Evolutionary conservation across 2,329 filamentous ascomycete species (phyloP).

Genomic region (Beauveria brongniartii): DNA sequence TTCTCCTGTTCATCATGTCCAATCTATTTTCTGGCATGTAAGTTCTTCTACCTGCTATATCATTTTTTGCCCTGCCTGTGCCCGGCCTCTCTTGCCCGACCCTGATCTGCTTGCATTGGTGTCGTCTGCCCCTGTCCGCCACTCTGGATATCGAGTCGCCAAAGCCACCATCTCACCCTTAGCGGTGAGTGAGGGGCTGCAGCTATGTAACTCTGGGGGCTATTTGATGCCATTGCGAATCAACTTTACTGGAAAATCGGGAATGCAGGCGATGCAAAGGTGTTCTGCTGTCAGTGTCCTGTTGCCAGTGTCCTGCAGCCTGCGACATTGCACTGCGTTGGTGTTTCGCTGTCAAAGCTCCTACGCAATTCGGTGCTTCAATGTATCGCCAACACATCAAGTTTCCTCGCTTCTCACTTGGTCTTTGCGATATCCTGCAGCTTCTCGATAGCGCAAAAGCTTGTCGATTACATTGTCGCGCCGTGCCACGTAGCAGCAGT

Average conservation of each 20-base stretch:
- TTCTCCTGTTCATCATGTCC: slow-evolving; percentile 12
- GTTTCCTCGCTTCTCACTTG: not conserved
- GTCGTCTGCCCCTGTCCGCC: not conserved
- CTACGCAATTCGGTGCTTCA: not conserved
- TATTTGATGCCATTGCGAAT: not conserved
- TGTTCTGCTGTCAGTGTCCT: too few relatives aligned
- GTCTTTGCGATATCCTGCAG: not conserved
- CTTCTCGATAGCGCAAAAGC: not conserved
- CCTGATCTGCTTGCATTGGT: not conserved
- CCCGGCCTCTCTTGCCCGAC: not conserved
- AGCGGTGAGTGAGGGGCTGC: slow-evolving; percentile 11
- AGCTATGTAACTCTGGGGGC: not conserved
- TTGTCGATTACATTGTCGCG: not conserved
- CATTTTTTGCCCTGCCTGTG: not conserved
- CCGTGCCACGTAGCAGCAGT: not conserved
- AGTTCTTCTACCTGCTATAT: slow-evolving; percentile 4
- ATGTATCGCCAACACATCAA: not conserved
- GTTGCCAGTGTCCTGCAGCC: not conserved
- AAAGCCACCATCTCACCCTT: slow-evolving; percentile 4
- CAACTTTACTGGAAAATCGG: not conserved
- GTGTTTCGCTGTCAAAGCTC: not conserved
- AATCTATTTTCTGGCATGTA: slow-evolving; percentile 14
- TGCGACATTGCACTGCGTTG: not conserved
- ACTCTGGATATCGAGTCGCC: not conserved
- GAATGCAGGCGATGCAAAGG: not conserved